Evolutionary conservation across 2,329 filamentous ascomycete species (phyloP), one percentile per base, ranked within the genome.

Genomic region (Paraphaeosphaeria sporulosa): DNA sequence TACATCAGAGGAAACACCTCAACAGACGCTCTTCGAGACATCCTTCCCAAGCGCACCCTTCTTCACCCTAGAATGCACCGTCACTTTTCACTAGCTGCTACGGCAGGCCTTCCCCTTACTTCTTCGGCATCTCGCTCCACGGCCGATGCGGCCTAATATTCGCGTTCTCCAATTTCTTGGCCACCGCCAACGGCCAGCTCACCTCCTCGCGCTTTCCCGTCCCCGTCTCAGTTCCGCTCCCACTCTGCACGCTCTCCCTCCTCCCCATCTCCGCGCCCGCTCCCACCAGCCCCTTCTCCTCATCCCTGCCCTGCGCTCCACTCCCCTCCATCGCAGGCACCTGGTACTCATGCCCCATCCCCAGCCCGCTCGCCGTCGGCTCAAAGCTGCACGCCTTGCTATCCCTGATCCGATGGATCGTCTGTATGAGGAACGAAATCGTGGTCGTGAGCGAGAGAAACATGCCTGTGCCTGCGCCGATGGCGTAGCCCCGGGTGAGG

Each of bases 351-450:
- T 71, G 65, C 1, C 63, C 55, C 69, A 74, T 74, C 8, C 71
- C 71, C 10, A 75, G 60, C 21, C 64, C 63, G 6, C 71, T 73
- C n/a, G 67, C 71, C 12, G 68, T 73, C 34, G 72, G 72, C 58
- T 74, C 71, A 48, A 75, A 75, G 4, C 66, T 70, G 57, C 69
- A 74, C 48, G 62, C 65, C 44, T 71, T 67, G 34, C 62, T 65
- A 12, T 59, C 62, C 23, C 61, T 58, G 10, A 51, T 52, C 25
- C 62, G 61, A 8, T 63, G 57, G 38, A 67, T 70, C 17, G 62
- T 59, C 15, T 63, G 58, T 4, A 73, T 59, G 9, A 62, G 48
- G 21, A 66, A 61, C 5, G 61, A 54, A 10, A 71, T 62, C 21
- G 64, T 67, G 4, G 68, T 64, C 12, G 62, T 49, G 25, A 67